A percentile compares a stretch with the other conserved stretches of the same genome.
Conservation (phyloP, 257 asterid species). For the Ophiorrhiza pumila region DNA sequence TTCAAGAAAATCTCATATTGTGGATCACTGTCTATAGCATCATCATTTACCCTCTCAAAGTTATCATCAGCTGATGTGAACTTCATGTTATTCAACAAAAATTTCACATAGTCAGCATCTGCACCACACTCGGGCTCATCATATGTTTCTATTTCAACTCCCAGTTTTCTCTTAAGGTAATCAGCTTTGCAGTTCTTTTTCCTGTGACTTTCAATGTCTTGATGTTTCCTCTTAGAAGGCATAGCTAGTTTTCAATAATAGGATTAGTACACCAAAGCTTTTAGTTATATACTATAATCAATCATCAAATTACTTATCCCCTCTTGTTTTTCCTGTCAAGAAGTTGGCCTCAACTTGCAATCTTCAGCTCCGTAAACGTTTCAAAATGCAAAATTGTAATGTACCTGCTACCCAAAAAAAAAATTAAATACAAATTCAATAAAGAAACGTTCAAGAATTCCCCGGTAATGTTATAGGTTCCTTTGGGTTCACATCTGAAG, state of each 20-base stretch:
- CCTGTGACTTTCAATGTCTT: not conserved
- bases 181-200: not conserved
- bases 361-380: not conserved
- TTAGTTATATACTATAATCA: too few relatives aligned
- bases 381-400: not conserved
- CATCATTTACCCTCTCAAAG: not conserved
- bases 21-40: constrained; percentile 23
- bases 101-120: not conserved
- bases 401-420: not conserved
- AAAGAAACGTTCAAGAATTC: too few relatives aligned
- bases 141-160: too few relatives aligned
- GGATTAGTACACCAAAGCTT: not conserved
- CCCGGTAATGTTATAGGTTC: too few relatives aligned
- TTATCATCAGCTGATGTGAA: not conserved
- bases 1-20: constrained; percentile 17
- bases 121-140: too few relatives aligned
- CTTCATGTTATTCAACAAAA: too few relatives aligned
- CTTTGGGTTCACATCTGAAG: too few relatives aligned
- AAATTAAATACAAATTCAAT: not conserved
- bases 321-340: not conserved
- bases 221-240: not conserved
- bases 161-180: not conserved
- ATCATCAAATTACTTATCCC: not conserved
- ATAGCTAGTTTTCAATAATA: not conserved
- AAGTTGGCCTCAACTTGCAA: not conserved